A percentile compares a stretch with the other conserved stretches of the same genome.
phyloP scores from a whole-genome alignment of 495 filamentous ascomycete species.

The Aspergillus biplanus region DNA sequence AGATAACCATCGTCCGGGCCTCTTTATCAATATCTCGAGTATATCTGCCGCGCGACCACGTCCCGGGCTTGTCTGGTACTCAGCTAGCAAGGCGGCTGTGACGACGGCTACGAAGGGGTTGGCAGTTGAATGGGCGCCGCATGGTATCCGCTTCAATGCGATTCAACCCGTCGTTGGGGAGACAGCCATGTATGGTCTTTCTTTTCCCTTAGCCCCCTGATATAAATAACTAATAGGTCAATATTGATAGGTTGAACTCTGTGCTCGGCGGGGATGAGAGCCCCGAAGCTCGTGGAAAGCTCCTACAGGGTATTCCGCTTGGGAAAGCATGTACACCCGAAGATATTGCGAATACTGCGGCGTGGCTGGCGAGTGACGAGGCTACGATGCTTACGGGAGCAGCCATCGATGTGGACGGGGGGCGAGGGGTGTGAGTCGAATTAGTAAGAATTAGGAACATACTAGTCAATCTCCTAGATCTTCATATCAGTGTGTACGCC shows the following conservation, averaged over 20 bases:
- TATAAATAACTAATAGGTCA: background rate
- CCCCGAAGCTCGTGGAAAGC: background rate
- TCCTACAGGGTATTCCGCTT: background rate
- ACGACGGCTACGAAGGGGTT: background rate
- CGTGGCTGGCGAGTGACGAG: background rate
- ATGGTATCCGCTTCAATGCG: background rate
- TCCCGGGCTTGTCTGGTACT: background rate
- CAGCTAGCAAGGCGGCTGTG: background rate
- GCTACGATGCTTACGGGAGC: background rate
- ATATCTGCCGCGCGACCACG: background rate
- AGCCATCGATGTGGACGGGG: background rate
- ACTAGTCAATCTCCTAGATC: too few species aligned
- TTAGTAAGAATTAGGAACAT: too few species aligned
- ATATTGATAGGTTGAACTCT: background rate
- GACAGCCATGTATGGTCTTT: background rate
- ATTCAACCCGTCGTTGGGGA: background rate
- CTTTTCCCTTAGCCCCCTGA: background rate
- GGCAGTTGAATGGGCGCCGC: background rate
- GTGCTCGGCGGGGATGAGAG: background rate
- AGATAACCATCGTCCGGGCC: background rate
- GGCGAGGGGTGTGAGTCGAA: background rate
- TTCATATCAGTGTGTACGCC: too few species aligned
- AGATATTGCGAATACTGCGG: background rate
- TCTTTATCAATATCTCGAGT: background rate
- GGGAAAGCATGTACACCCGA: background rate